Base-by-base conservation (phyloP, 352 stramenopile genomes). In the Sclerospora graminicola region DNA sequence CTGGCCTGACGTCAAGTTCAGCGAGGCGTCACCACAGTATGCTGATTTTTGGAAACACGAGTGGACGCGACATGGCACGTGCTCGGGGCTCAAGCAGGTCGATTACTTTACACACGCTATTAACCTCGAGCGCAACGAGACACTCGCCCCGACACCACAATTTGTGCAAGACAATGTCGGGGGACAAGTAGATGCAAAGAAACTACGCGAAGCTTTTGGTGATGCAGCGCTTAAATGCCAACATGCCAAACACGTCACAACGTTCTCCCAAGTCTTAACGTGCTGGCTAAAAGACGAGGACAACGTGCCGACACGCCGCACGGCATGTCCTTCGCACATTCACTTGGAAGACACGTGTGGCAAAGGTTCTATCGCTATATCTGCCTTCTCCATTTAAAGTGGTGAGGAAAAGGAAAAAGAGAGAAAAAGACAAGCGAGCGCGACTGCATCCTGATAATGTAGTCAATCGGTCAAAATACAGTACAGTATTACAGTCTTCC, bases 41-140 rank as follows among this genome's bases (percentile, higher is more conserved):
- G 62, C 57, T 16, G 66, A 84, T 27, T 97, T 97, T 49, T 97
- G 89, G 89, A 69, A 80, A 45, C 90, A 97, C 57, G 90, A 97
- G 57, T 97, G 90, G 90, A 82, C 57, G 15, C 89, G 92, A 38
- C 90, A 97, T 53, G 90, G 90, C 21, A 97, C 90, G 34, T 97
- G 90, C 67, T 92, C 82, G 8, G 84, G 84, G 0, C 65, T 97
- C 5, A 45, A 57, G 15, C 79, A 96, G 59, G 48, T 81, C 27
- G 63, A 68, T 24, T 97, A 95, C 64, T 97, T 97, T 61, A 51
- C 56, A 21, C 34, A 67, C 18, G 84, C 84, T 10, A 59, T 97
- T n/a, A 60, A 81, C 27, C 65, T 94, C 51, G 64, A 91, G 14
- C 67, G 62, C 48, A 87, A 93, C 42, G 76, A 65, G 45, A 77